Evolutionary conservation across 2,329 filamentous ascomycete species (phyloP).

Genomic region (Emergomyces orientalis): DNA sequence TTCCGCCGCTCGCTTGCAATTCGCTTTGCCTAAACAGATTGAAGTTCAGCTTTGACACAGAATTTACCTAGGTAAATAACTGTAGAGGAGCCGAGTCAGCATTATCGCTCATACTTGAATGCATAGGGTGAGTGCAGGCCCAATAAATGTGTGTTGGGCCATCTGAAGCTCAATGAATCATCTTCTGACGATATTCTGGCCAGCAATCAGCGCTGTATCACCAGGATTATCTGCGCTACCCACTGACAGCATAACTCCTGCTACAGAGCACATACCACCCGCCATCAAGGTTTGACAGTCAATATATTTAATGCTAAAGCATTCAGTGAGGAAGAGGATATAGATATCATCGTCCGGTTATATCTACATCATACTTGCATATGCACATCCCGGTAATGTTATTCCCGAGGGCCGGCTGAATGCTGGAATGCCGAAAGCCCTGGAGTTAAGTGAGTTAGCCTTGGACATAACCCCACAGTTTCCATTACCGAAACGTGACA

Average conservation of each 20-base stretch:
- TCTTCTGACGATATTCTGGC: no score
- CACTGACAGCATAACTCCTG: background rate
- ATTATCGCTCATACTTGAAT: background rate
- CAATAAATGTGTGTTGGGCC: no score
- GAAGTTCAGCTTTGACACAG: background rate
- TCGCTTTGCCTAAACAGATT: background rate
- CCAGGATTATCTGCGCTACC: background rate
- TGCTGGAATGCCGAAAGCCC: background rate
- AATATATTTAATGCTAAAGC: background rate
- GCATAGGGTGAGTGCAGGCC: background rate
- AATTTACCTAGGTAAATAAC: background rate
- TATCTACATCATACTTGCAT: background rate
- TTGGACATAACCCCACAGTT: background rate
- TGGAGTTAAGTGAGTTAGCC: no score
- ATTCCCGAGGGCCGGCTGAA: background rate
- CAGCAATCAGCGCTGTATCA: background rate
- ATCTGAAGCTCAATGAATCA: no score
- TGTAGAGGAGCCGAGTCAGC: background rate
- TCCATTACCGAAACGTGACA: background rate
- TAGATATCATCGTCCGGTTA: background rate
- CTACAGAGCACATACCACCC: background rate
- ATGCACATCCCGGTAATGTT: background rate
- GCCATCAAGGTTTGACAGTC: background rate
- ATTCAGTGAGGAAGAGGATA: background rate
- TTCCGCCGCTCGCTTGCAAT: background rate